Percentiles rank a stretch among this genome's conserved stretches.
Conservation (phyloP, 1,139 yeast genomes). For the Kluyveromyces sp. region DNA sequence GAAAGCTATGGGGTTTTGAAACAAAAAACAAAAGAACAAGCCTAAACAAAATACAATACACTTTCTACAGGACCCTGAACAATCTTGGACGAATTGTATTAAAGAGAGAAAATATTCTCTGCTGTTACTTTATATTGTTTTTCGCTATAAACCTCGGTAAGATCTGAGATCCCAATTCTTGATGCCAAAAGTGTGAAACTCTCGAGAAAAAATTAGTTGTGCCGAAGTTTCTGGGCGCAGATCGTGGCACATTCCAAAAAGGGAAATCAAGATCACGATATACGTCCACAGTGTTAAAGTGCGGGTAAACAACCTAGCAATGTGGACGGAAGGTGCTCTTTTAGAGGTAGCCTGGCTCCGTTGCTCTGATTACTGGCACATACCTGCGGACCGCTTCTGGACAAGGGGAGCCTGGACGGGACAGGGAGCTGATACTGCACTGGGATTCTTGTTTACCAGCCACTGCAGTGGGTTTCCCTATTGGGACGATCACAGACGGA, state of each 20-base stretch:
- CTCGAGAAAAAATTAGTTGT: background rate
- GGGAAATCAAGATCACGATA: background rate
- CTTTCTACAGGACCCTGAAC: too few species aligned
- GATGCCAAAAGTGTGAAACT: background rate
- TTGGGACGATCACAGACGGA: too few species aligned
- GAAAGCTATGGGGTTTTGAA: slow-evolving; percentile 1
- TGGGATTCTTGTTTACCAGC: too few species aligned
- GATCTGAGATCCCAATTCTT: background rate
- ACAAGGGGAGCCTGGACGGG: too few species aligned
- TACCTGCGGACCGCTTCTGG: too few species aligned
- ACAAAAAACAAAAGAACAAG: background rate
- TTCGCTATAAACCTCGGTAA: background rate
- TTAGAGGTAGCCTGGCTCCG: too few species aligned
- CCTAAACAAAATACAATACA: background rate
- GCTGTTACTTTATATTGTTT: background rate
- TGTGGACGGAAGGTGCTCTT: too few species aligned
- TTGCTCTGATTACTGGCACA: too few species aligned
- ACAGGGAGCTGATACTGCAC: too few species aligned
- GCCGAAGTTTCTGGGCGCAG: background rate
- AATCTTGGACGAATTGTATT: too few species aligned
- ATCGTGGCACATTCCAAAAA: background rate
- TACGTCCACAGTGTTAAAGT: background rate
- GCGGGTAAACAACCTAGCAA: background rate
- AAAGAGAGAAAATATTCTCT: background rate
- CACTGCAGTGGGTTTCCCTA: too few species aligned